These are phyloP conservation scores for Diversispora eburnea DNA, from an alignment of 192 early-diverging fungal genomes.

Conservation along the genomic window DNA sequence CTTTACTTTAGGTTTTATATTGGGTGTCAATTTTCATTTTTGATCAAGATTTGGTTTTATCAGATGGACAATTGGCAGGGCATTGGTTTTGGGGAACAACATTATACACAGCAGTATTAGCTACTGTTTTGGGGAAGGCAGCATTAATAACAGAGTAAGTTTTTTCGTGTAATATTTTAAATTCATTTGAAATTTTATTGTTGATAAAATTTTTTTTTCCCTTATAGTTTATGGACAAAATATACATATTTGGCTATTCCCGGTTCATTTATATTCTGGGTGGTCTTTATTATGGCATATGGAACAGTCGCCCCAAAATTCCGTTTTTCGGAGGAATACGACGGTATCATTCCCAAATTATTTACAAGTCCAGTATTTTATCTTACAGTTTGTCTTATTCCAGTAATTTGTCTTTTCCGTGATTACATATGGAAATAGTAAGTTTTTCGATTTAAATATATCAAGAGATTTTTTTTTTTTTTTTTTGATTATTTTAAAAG, in stretches of 20 bases:
- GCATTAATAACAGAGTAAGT: slow-evolving; percentile 78
- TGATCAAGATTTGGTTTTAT: slow-evolving; percentile 62
- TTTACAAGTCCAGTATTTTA: slow-evolving; percentile 78
- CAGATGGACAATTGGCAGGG: slow-evolving; percentile 69
- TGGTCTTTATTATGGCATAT: slow-evolving; percentile 82
- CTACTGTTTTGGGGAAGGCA: slow-evolving; percentile 87
- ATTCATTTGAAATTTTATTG: neutral
- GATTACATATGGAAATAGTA: slow-evolving; percentile 97
- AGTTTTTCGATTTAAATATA: slow-evolving; percentile 35
- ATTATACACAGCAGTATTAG: slow-evolving; percentile 84
- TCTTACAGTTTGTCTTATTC: slow-evolving; percentile 82
- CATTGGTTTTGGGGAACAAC: slow-evolving; percentile 90
- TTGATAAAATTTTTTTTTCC: neutral
- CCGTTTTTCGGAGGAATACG: slow-evolving; percentile 67
- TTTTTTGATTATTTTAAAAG: slow-evolving; percentile 1
- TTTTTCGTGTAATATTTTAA: neutral
- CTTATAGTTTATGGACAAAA: slow-evolving; percentile 81
- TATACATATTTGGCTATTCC: slow-evolving; percentile 89
- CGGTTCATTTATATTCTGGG: slow-evolving; percentile 88
- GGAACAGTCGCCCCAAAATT: slow-evolving; percentile 68
- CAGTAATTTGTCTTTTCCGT: slow-evolving; percentile 75
- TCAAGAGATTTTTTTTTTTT: slow-evolving; percentile 18
- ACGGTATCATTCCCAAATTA: slow-evolving; percentile 63
- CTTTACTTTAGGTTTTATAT: slow-evolving; percentile 58
- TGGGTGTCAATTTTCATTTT: slow-evolving; percentile 64